phyloP scores from a whole-genome alignment of 192 early-diverging fungal species.

The Backusella sp. region DNA sequence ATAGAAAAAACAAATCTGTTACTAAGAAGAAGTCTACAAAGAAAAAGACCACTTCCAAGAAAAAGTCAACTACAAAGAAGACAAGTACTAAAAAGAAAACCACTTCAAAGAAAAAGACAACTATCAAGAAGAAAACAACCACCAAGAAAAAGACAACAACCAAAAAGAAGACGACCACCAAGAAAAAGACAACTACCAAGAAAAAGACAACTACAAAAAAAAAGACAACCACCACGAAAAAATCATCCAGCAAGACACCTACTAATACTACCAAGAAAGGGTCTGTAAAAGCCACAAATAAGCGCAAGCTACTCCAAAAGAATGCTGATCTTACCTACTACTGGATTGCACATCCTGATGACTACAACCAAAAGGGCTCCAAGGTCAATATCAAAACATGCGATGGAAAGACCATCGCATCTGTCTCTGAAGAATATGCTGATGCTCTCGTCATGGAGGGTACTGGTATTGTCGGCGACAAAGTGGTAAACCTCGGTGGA shows the following conservation, averaged over 20 bases:
- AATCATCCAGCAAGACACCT: background rate
- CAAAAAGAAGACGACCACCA: conserved; percentile 4
- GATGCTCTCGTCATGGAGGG: conserved; percentile 39
- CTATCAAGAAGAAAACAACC: background rate
- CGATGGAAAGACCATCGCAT: conserved; percentile 25
- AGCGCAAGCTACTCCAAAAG: conserved; percentile 32
- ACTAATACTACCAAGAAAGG: background rate
- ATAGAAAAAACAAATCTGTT: background rate
- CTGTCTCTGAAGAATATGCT: conserved; percentile 25
- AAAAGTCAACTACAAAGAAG: background rate
- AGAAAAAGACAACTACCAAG: background rate
- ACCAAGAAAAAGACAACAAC: background rate
- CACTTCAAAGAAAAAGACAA: background rate
- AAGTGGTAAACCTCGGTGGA: conserved; percentile 35
- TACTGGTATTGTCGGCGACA: conserved; percentile 27
- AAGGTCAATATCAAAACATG: conserved; percentile 32
- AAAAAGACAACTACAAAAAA: conserved; percentile 3
- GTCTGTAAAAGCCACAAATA: background rate
- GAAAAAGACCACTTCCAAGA: too few species aligned
- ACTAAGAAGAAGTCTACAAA: too few species aligned
- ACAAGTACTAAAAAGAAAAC: background rate
- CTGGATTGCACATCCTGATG: conserved; percentile 36
- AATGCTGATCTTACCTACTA: conserved; percentile 34
- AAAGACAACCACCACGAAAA: conserved; percentile 4
- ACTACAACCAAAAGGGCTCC: conserved; percentile 13